Percentiles rank a stretch among this genome's conserved stretches.
phyloP scores from a whole-genome alignment of 192 early-diverging fungal species.

The Coemansia sp. region DNA sequence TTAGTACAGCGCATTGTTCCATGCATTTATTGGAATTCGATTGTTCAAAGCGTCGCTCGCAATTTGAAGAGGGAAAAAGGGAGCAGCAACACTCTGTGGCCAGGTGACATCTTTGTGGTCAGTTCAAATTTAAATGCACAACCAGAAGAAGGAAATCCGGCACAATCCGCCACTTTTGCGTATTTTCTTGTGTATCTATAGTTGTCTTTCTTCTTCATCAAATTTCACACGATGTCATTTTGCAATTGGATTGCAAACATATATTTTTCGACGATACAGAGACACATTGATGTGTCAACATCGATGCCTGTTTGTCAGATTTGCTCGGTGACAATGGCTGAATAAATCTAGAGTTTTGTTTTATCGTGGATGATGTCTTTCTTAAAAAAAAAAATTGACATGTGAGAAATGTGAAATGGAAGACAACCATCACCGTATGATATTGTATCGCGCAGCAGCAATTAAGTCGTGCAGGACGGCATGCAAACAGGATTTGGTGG shows the following conservation, averaged over 20 bases:
- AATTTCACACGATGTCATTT: not conserved
- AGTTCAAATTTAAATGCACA: conserved; percentile 18
- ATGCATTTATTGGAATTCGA: not conserved
- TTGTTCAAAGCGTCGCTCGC: not conserved
- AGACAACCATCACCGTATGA: not conserved
- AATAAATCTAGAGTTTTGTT: not conserved
- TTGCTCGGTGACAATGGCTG: not conserved
- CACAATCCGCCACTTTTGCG: conserved; percentile 14
- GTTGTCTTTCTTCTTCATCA: not conserved
- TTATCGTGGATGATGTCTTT: not conserved
- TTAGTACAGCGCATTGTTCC: not conserved
- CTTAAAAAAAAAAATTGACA: not conserved
- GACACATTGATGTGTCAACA: not conserved
- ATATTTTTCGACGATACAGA: not conserved
- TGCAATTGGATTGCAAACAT: not conserved
- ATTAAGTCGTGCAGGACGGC: not conserved
- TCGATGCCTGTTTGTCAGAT: not conserved
- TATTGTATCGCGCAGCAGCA: not conserved
- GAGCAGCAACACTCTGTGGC: not conserved
- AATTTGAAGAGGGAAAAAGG: not conserved
- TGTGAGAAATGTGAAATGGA: not conserved
- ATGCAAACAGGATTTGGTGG: not conserved
- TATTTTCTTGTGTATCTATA: not conserved
- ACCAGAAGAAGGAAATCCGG: conserved; percentile 8
- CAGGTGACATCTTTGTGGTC: not conserved